A percentile compares a stretch with the other conserved stretches of the same genome.
Evolutionary conservation across 2,329 filamentous ascomycete species (phyloP).

Genomic region (Macrophomina tecta): DNA sequence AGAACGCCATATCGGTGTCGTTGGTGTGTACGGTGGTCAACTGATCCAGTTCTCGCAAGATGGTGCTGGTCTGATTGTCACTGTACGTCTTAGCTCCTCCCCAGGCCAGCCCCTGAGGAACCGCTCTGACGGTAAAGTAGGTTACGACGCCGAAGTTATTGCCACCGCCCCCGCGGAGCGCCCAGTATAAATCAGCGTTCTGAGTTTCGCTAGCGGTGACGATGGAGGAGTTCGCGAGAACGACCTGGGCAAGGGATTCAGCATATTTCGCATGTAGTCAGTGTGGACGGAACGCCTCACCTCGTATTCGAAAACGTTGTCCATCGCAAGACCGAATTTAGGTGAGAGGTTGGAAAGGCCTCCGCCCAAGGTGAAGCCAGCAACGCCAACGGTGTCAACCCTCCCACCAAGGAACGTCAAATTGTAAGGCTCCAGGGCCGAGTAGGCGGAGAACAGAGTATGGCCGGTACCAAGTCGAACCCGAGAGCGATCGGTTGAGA

Average conservation of each 20-base stretch:
- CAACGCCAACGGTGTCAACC: constrained; percentile 28
- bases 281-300: neutral
- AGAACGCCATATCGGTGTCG: constrained; percentile 31
- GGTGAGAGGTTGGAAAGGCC: constrained; percentile 24
- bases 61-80: constrained; percentile 32
- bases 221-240: constrained; percentile 4
- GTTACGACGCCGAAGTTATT: constrained; percentile 48
- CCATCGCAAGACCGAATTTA: neutral
- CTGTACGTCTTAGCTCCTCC: constrained; percentile 41
- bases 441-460: constrained; percentile 35
- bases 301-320: constrained; percentile 11
- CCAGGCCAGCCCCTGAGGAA: constrained; percentile 36
- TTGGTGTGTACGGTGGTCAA: neutral
- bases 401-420: constrained; percentile 29
- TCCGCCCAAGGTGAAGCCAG: constrained; percentile 29
- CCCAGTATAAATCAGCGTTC: constrained; percentile 42
- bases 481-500: constrained; percentile 37
- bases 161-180: constrained; percentile 42
- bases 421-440: constrained; percentile 14
- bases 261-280: too few relatives aligned
- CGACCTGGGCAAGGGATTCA: neutral
- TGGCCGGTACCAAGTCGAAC: constrained; percentile 39
- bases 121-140: constrained; percentile 35
- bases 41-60: constrained; percentile 28
- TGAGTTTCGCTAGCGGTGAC: neutral